These are phyloP conservation scores for Brassica cretica DNA, from an alignment of 345 rosid genomes.

Conservation along the genomic window DNA sequence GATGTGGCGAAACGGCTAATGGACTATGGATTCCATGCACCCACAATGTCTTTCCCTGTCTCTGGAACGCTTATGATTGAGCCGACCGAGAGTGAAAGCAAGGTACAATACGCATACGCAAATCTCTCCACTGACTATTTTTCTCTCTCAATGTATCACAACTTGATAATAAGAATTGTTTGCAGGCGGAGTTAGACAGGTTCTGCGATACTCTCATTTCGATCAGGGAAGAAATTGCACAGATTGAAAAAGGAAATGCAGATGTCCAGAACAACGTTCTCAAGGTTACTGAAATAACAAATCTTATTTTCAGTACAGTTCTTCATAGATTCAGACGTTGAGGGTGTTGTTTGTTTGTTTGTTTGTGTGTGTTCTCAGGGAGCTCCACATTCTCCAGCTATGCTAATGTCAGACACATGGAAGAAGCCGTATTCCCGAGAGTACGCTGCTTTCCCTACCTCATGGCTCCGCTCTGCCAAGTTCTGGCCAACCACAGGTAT, in stretches of 20 bases:
- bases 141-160: conserved; percentile 8
- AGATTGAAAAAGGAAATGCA: conserved; percentile 92
- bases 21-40: conserved; percentile 96
- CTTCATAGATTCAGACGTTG: neutral
- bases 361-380: conserved; percentile 51
- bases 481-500: conserved; percentile 96
- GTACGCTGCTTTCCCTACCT: conserved; percentile 94
- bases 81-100: conserved; percentile 99
- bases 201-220: conserved; percentile 96
- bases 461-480: conserved; percentile 88
- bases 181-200: conserved; percentile 97
- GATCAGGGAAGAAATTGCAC: conserved; percentile 89
- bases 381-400: conserved; percentile 98
- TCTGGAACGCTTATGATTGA: conserved; percentile 99
- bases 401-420: conserved; percentile 98
- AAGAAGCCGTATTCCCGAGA: conserved; percentile 86
- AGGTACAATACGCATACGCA: conserved; percentile 46
- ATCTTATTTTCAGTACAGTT: neutral
- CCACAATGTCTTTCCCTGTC: conserved; percentile 99
- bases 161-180: conserved; percentile 16
- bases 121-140: neutral
- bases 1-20: conserved; percentile 98
- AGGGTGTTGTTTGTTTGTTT: neutral
- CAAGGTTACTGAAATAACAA: conserved; percentile 53
- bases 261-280: conserved; percentile 88